These are phyloP conservation scores for Pyrenophora teres DNA, from an alignment of 2,329 filamentous ascomycete genomes.

Conservation along the genomic window DNA sequence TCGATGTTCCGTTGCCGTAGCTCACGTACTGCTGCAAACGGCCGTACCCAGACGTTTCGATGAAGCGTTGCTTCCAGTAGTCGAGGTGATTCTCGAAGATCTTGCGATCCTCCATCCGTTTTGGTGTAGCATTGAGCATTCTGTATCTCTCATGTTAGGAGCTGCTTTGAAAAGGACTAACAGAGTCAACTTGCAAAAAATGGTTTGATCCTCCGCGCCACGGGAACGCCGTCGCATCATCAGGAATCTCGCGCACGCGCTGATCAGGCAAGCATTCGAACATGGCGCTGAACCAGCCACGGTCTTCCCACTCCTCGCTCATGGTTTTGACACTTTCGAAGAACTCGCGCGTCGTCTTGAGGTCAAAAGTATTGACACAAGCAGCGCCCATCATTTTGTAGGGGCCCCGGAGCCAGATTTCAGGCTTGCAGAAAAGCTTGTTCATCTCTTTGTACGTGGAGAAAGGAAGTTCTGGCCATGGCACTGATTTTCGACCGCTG, in stretches of 20 bases:
- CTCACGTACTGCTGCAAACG: slow-evolving; percentile 10
- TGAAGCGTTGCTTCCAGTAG: slow-evolving; percentile 9
- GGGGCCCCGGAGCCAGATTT: slow-evolving; percentile 1
- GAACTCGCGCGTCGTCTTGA: slow-evolving; percentile 10
- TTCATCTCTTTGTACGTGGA: slow-evolving; percentile 12
- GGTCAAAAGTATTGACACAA: slow-evolving; percentile 2
- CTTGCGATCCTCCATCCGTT: slow-evolving; percentile 4
- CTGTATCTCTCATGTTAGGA: neutral
- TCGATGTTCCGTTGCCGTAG: slow-evolving; percentile 4
- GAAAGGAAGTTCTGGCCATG: slow-evolving; percentile 10
- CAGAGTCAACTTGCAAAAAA: neutral
- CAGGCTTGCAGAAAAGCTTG: slow-evolving; percentile 8
- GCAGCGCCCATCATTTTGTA: slow-evolving; percentile 9
- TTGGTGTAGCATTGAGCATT: slow-evolving; percentile 9
- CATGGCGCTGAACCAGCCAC: slow-evolving; percentile 13
- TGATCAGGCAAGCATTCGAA: slow-evolving; percentile 11
- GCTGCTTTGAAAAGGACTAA: neutral
- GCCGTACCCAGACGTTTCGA: slow-evolving; percentile 3
- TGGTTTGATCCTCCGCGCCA: slow-evolving; percentile 10
- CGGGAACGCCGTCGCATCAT: slow-evolving; percentile 7
- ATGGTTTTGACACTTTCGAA: slow-evolving; percentile 11
- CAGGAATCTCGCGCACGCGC: slow-evolving; percentile 4
- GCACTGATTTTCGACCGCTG: slow-evolving; percentile 2
- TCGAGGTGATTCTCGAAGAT: slow-evolving; percentile 6
- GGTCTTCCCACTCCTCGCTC: slow-evolving; percentile 8